phyloP scores from a whole-genome alignment of 2,329 filamentous ascomycete species.

The Colletotrichum brevisporum region DNA sequence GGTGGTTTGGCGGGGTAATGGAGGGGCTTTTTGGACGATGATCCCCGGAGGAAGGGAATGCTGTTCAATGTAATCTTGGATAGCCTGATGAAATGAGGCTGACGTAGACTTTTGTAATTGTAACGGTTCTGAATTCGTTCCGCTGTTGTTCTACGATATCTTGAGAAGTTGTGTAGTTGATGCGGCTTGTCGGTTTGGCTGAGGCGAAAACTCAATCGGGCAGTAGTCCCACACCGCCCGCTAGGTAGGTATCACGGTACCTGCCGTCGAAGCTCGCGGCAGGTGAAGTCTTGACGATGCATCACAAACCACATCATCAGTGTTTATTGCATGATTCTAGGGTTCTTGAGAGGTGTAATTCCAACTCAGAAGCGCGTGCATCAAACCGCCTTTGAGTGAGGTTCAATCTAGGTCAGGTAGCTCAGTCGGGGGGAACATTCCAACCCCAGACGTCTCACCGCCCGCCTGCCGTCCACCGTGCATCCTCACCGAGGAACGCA shows the following conservation, averaged over 20 bases:
- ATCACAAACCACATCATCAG: too few relatives aligned
- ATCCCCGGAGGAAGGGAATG: too few relatives aligned
- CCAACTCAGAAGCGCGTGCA: background rate
- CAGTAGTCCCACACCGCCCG: slow-evolving; percentile 34
- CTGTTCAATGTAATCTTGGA: too few relatives aligned
- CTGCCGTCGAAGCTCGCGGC: background rate
- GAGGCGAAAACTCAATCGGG: slow-evolving; percentile 40
- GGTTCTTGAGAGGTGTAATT: accelerated
- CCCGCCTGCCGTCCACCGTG: too few relatives aligned
- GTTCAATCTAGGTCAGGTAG: background rate
- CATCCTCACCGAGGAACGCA: background rate
- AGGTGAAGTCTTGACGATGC: background rate
- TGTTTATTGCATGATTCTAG: too few relatives aligned
- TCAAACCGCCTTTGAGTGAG: background rate
- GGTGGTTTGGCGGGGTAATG: slow-evolving; percentile 12
- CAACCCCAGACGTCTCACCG: background rate
- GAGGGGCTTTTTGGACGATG: too few relatives aligned
- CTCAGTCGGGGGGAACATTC: background rate
- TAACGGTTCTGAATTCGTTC: background rate
- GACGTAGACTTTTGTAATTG: background rate
- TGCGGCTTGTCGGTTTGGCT: slow-evolving; percentile 19
- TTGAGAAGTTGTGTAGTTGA: background rate
- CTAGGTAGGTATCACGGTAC: slow-evolving; percentile 4
- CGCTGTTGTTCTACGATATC: background rate
- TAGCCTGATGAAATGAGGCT: background rate